Base-by-base conservation (phyloP, 768 basidiomycete species). In the Multifurca ochricompacta region DNA sequence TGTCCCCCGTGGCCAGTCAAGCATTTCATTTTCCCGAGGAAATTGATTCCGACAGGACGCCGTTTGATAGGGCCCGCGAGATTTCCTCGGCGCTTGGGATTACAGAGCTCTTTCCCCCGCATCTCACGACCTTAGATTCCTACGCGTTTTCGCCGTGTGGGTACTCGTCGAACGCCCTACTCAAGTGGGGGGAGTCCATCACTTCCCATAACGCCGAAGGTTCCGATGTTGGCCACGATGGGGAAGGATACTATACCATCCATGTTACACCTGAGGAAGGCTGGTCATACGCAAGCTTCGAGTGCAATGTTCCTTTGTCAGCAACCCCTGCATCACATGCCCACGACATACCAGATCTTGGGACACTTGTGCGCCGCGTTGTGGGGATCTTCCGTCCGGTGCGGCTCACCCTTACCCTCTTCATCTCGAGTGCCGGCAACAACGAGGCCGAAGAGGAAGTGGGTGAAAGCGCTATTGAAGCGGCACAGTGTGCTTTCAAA, bases 231-330 rank as follows among this genome's bases (percentile, higher is more conserved):
- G 63, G 69, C 32, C 47, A 51, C 3, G 65, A 64, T 16, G 81
- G 82, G 14, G 96, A 97, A 69, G 91, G 95, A 35, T 99, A 99
- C 70, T 97, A 91, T 68, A 97, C 92, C 6, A 95, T 99, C 52
- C 96, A 99, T 67, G 95, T 98, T 56, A 99, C 96, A 0, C 96
- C 96, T 25, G 96, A 98, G 69, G 84, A 89, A 63, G 95, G 90
- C 52, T 98, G 92, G 88, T 96, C 93, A 42, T 99, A 96, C 69
- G 96, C 96, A 59, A 91, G 88, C 64, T 98, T 99, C 73, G 96
- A 99, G 71, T 95, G 91, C 73, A 99, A 99, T 70, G 82, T 96
- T n/a, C 91, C 91, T 4, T 73, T 85, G 40, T 67, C 72, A 39
- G 59, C 69, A 39, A 66, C 69, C 25, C 68, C 73, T 14, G 71